Evolutionary conservation across 2,329 filamentous ascomycete genomes (phyloP).

Genomic region (Pezicula carpinea): DNA sequence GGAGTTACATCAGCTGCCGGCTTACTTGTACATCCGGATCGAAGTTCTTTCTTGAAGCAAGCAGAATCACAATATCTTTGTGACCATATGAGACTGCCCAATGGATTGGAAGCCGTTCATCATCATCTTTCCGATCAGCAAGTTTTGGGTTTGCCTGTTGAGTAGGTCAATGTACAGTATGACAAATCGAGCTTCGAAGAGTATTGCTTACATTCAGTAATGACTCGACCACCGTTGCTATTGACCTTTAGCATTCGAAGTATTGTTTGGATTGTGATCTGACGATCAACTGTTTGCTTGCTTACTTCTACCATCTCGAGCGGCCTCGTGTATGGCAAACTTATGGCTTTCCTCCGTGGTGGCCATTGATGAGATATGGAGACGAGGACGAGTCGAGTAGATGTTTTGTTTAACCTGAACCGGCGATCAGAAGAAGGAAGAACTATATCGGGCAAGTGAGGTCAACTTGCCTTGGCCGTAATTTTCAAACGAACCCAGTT

Average conservation of each 20-base stretch:
- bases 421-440: background rate
- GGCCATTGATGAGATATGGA: background rate
- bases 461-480: no score
- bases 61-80: constrained; percentile 65
- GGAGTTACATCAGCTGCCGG: constrained; percentile 1
- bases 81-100: constrained; percentile 89
- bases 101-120: constrained; percentile 86
- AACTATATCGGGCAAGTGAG: no score
- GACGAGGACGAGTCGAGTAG: background rate
- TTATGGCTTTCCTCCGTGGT: constrained; percentile 45
- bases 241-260: constrained; percentile 18
- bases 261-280: constrained; percentile 8
- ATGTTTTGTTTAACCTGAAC: background rate
- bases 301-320: constrained; percentile 78
- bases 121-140: constrained; percentile 68
- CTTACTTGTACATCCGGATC: constrained; percentile 75
- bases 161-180: constrained; percentile 5
- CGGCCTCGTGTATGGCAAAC: constrained; percentile 83
- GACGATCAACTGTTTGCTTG: constrained; percentile 5
- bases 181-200: background rate
- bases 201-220: constrained; percentile 56
- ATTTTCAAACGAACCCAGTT: no score
- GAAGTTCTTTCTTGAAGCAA: constrained; percentile 68
- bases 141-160: constrained; percentile 73
- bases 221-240: constrained; percentile 69